These are phyloP conservation scores for Neopestalotiopsis rosae DNA, from an alignment of 2,329 filamentous ascomycete genomes.

Conservation along the genomic window DNA sequence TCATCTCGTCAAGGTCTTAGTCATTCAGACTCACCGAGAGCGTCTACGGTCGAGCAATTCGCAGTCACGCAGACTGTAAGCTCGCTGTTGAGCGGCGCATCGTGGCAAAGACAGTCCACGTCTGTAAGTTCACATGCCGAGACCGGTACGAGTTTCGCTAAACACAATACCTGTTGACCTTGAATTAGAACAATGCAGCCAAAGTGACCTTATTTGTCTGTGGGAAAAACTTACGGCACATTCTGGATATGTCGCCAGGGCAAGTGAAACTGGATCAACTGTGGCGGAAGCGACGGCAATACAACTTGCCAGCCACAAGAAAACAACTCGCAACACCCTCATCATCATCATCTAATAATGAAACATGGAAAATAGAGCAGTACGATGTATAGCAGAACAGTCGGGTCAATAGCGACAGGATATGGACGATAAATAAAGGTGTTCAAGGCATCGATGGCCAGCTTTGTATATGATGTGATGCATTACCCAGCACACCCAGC, in stretches of 20 bases:
- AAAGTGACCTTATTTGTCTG: too few relatives aligned
- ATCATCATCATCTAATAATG: neutral
- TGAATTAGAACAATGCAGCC: too few relatives aligned
- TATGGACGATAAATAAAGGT: neutral
- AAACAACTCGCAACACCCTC: neutral
- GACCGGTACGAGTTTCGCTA: neutral
- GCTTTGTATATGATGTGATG: neutral
- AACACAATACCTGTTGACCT: neutral
- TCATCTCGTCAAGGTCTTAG: neutral
- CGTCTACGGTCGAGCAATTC: neutral
- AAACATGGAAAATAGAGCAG: neutral
- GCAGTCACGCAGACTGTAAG: conserved; percentile 15
- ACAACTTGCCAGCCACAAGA: neutral
- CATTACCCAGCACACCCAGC: neutral
- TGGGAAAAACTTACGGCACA: neutral
- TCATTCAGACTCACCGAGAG: too few relatives aligned
- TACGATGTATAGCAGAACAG: neutral
- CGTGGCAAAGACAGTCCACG: conserved; percentile 8
- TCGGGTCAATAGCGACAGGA: neutral
- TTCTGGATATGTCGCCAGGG: neutral
- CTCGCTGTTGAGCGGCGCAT: neutral
- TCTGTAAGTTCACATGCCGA: neutral
- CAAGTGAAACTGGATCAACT: neutral
- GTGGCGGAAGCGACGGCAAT: neutral
- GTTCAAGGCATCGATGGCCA: neutral